phyloP scores from a whole-genome alignment of 2,329 filamentous ascomycete genomes.

The Ophiostoma pallidulum region DNA sequence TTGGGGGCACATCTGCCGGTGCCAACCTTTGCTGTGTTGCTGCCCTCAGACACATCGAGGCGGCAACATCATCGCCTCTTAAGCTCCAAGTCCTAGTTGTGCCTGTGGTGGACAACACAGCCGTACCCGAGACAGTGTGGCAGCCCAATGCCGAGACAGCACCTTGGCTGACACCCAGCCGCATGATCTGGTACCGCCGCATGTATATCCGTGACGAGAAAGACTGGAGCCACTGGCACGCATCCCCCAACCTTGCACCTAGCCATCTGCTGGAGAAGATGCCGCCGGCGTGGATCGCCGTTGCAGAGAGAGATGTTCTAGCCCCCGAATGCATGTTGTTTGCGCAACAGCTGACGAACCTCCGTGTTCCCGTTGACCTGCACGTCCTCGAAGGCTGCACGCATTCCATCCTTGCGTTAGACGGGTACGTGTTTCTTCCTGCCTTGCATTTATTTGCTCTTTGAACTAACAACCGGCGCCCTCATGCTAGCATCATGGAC shows the following conservation, averaged over 20 bases:
- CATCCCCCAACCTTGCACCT: slow-evolving; percentile 25
- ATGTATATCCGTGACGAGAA: slow-evolving; percentile 24
- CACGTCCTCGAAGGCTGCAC: slow-evolving; percentile 22
- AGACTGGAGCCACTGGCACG: slow-evolving; percentile 22
- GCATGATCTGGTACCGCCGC: slow-evolving; percentile 29
- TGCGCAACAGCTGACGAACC: slow-evolving; percentile 19
- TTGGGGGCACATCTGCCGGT: background rate
- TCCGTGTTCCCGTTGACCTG: background rate
- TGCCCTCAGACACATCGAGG: background rate
- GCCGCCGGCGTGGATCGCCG: slow-evolving; percentile 25
- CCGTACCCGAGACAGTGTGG: background rate
- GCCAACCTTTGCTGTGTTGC: background rate
- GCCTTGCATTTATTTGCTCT: background rate
- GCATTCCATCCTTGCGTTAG: slow-evolving; percentile 1
- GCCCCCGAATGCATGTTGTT: slow-evolving; percentile 24
- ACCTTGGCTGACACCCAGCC: slow-evolving; percentile 16
- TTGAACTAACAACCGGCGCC: background rate
- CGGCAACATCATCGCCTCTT: background rate
- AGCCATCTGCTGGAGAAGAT: slow-evolving; percentile 19
- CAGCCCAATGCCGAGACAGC: background rate
- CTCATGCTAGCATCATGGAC: slow-evolving; percentile 6
- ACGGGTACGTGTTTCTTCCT: background rate
- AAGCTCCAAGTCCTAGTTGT: background rate
- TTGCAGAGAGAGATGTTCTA: slow-evolving; percentile 26
- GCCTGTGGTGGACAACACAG: slow-evolving; percentile 5